These are phyloP conservation scores for Wallacemonas sp. DNA, from an alignment of 208 protist species.

Conservation along the genomic window DNA sequence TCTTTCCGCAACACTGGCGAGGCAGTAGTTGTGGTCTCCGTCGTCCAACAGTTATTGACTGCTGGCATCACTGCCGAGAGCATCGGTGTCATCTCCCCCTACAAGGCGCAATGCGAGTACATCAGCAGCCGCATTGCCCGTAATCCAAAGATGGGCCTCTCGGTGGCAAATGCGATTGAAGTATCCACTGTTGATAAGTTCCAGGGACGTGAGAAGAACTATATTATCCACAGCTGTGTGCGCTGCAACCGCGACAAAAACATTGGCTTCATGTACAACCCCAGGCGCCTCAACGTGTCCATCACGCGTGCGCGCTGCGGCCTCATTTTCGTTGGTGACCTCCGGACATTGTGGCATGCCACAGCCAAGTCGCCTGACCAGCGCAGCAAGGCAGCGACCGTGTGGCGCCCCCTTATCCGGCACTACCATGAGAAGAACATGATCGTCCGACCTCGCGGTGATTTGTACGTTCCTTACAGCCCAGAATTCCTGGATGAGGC, in stretches of 20 bases:
- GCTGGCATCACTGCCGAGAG: constrained; percentile 66
- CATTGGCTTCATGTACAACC: constrained; percentile 98
- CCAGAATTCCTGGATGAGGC: neutral
- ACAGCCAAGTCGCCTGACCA: constrained; percentile 19
- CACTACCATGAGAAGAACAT: neutral
- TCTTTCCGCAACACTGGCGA: neutral
- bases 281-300: constrained; percentile 96
- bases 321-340: constrained; percentile 96
- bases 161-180: constrained; percentile 92
- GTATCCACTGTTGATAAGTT: constrained; percentile 95
- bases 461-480: neutral
- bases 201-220: constrained; percentile 98
- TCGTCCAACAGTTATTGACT: constrained; percentile 91
- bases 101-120: constrained; percentile 96
- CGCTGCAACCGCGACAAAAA: constrained; percentile 93
- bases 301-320: constrained; percentile 96
- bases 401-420: neutral
- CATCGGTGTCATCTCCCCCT: constrained; percentile 98
- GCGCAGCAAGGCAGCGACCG: constrained; percentile 28
- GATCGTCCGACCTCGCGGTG: neutral
- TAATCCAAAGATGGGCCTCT: constrained; percentile 55
- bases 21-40: constrained; percentile 32
- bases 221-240: constrained; percentile 98
- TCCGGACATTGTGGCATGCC: constrained; percentile 71
- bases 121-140: constrained; percentile 85